Base-by-base conservation (phyloP, 2,329 filamentous ascomycete genomes). In the Fusarium compactum region DNA sequence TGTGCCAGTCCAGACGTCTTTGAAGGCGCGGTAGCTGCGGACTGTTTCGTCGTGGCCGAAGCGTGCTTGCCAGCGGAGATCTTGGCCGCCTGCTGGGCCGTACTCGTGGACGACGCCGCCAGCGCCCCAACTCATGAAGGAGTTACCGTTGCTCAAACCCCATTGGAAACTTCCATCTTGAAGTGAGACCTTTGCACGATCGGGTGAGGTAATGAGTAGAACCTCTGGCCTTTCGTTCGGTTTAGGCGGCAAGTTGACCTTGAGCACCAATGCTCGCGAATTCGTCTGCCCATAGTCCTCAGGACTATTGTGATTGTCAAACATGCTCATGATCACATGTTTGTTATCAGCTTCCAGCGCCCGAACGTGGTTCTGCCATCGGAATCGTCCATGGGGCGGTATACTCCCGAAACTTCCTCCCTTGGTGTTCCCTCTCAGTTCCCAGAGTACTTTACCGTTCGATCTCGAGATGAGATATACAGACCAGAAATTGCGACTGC, bases 361-460 rank as follows among this genome's bases (percentile, higher is more conserved):
- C 0, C 77, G 78, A 14, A 77, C 79, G 20, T 81, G 73, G 52
- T 80, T 80, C 64, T 80, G 78, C 69, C 79, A 81, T 8, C 74
- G 75, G 64, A 81, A 81, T 20, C 72, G 70, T 11, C 73, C 77
- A n/a, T 78, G 54, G 8, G 65, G 24, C 1, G 73, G 72, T 8
- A 76, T 8, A 7, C 59, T 30, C 3, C 72, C 72, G 47, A 78
- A 77, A 30, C 55, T 54, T 14, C 75, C 75, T 5, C 70, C 73
- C n/a, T 68, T 71, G 6, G 67, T 72, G 18, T 70, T 65, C 0
- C 75, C 75, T 47, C 68, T 69, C 22, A 77, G n/a, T 40, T 72
- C 67, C 75, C 75, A 77, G 20, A 74, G 47, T 0, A 76, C 50
- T n/a, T 51, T 29, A 11, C 75, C 75, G 1, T 58, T 71, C 11